Conservation (phyloP, 257 asterid species). For the Nicotiana benthamiana region DNA sequence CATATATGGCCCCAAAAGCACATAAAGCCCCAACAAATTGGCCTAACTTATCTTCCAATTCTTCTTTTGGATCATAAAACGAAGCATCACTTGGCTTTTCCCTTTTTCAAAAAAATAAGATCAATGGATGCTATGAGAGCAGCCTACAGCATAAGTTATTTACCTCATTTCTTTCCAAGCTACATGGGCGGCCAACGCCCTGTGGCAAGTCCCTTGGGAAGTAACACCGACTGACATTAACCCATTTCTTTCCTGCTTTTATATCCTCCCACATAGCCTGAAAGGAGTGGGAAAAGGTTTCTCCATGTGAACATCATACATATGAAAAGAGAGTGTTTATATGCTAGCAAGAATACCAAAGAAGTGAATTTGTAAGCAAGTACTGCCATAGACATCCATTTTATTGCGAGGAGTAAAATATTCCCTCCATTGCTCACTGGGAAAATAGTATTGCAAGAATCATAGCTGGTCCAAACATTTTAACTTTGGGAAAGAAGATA, state of each 20-base stretch:
- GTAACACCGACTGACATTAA: slow-evolving; percentile 66
- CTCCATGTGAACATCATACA: background rate
- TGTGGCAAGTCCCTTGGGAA: slow-evolving; percentile 90
- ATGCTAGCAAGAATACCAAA: background rate
- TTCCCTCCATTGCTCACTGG: background rate
- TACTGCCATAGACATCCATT: background rate
- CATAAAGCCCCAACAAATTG: background rate
- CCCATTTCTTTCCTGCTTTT: slow-evolving; percentile 52
- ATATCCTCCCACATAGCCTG: slow-evolving; percentile 97
- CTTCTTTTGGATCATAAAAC: background rate
- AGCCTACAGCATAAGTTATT: background rate
- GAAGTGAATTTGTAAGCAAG: background rate
- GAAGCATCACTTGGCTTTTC: background rate
- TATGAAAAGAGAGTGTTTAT: background rate
- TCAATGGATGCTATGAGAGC: background rate
- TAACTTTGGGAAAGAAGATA: background rate
- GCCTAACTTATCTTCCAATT: background rate
- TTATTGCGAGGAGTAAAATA: background rate
- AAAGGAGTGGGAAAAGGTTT: background rate
- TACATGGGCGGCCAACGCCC: slow-evolving; percentile 88
- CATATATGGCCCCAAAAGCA: background rate
- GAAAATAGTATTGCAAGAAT: background rate
- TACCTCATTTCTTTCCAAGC: slow-evolving; percentile 90
- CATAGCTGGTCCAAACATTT: background rate
- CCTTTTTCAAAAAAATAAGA: background rate